phyloP scores from a whole-genome alignment of 2,329 filamentous ascomycete species.

The Dissoconium aciculare region DNA sequence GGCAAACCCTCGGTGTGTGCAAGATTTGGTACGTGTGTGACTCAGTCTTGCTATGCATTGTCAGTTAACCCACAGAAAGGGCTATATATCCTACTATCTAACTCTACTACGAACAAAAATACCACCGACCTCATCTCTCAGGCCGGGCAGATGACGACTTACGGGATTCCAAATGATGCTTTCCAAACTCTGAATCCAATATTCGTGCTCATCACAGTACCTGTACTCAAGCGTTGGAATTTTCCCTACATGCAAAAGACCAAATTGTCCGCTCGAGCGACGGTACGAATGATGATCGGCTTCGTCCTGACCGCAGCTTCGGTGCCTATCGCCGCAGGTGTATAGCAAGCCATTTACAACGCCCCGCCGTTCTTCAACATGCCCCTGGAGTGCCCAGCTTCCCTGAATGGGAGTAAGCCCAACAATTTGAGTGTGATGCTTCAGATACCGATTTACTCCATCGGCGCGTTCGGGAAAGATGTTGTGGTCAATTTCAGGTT shows the following conservation, averaged over 20 bases:
- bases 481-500: neutral
- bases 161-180: constrained; percentile 34
- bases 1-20: constrained; percentile 50
- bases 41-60: constrained; percentile 50
- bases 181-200: constrained; percentile 27
- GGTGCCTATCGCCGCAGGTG: constrained; percentile 39
- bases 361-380: constrained; percentile 30
- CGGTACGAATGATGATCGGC: constrained; percentile 38
- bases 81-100: constrained; percentile 35
- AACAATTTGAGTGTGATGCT: neutral
- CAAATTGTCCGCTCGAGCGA: constrained; percentile 30
- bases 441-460: neutral
- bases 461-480: neutral
- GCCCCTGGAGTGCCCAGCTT: constrained; percentile 25
- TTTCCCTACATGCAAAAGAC: constrained; percentile 21
- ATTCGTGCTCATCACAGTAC: constrained; percentile 31
- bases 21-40: constrained; percentile 27
- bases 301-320: constrained; percentile 38
- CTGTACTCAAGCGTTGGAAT: constrained; percentile 29
- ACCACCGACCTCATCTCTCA: constrained; percentile 34
- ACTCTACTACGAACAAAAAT: constrained; percentile 43
- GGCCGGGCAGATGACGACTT: constrained; percentile 27
- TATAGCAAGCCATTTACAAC: constrained; percentile 43
- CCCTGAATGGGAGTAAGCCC: constrained; percentile 11
- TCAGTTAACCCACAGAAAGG: no score